Evolutionary conservation across 1,139 yeast genomes (phyloP).

Genomic region (Eremothecium cymbalariae): DNA sequence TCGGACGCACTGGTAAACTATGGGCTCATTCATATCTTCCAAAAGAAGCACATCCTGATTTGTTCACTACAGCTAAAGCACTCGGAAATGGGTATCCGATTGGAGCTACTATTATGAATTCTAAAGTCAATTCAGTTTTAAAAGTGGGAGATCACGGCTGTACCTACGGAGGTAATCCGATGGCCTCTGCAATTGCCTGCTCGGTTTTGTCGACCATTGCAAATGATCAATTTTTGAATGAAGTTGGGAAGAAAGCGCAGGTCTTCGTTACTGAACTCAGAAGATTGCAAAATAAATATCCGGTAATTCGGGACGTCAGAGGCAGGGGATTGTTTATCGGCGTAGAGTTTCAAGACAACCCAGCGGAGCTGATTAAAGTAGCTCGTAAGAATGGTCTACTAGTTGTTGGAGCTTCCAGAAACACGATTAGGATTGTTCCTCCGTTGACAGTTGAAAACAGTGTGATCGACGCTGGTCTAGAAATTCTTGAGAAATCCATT

Average conservation of each 20-base stretch:
- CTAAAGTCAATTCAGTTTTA: constrained; percentile 61
- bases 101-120: constrained; percentile 86
- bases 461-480: constrained; percentile 60
- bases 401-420: constrained; percentile 84
- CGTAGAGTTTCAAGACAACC: constrained; percentile 61
- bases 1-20: constrained; percentile 83
- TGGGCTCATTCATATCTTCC: constrained; percentile 87
- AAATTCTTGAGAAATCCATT: constrained; percentile 49
- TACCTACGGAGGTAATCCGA: constrained; percentile 94
- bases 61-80: constrained; percentile 89
- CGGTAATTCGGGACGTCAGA: constrained; percentile 59
- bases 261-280: constrained; percentile 45
- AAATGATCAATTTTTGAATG: constrained; percentile 47
- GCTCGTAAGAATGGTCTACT: constrained; percentile 76
- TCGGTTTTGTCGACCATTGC: constrained; percentile 66
- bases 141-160: constrained; percentile 96
- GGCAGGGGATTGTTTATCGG: constrained; percentile 89
- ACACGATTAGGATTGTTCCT: constrained; percentile 84
- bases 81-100: constrained; percentile 97
- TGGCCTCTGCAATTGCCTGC: constrained; percentile 74
- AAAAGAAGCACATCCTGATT: constrained; percentile 82
- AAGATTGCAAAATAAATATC: constrained; percentile 46
- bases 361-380: constrained; percentile 52
- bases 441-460: constrained; percentile 76
- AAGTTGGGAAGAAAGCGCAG: constrained; percentile 53